phyloP scores from a whole-genome alignment of 176 grass and related monocot species.

The Aegilops bicornis region DNA sequence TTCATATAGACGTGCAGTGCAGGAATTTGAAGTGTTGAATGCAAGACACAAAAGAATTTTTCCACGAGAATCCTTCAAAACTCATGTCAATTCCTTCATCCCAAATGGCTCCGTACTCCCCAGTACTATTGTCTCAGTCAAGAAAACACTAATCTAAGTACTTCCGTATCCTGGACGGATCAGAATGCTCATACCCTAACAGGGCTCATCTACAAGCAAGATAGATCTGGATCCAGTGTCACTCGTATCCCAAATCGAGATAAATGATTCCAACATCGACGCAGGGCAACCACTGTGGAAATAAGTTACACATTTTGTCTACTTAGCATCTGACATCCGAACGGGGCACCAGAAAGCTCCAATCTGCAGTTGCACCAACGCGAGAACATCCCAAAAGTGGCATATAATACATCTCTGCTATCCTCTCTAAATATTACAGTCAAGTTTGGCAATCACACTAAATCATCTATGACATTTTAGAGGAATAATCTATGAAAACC shows the following conservation, averaged over 20 bases:
- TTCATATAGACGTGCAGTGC: too few relatives aligned
- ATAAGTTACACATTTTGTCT: background rate
- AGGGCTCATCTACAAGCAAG: background rate
- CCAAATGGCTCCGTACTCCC: background rate
- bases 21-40: too few relatives aligned
- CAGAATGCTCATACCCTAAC: background rate
- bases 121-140: background rate
- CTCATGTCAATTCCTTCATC: too few relatives aligned
- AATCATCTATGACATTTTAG: background rate
- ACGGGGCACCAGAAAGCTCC: background rate
- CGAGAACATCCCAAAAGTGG: background rate
- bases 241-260: background rate
- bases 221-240: background rate
- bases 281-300: background rate
- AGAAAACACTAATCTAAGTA: background rate
- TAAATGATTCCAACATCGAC: background rate
- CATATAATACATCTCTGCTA: background rate
- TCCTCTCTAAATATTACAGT: slow-evolving; percentile 2
- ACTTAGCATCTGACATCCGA: background rate
- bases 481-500: background rate
- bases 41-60: background rate
- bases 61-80: background rate
- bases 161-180: background rate
- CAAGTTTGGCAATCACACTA: background rate
- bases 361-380: background rate